Percentiles rank a stretch among this genome's conserved stretches.
Conservation (phyloP, 345 rosid genomes). For the Aquilaria sinensis region DNA sequence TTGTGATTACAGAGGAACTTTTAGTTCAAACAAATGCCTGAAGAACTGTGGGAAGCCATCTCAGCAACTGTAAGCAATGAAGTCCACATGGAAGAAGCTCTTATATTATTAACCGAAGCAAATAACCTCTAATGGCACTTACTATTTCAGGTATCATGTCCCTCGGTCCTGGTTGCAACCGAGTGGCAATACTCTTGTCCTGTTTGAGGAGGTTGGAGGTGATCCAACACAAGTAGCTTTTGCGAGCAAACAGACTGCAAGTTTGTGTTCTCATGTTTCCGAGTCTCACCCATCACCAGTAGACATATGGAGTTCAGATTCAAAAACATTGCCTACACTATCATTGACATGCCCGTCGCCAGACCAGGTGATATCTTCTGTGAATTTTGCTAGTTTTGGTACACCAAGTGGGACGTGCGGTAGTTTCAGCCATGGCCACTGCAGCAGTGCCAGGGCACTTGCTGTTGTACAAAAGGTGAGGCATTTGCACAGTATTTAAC, state of each 20-base stretch:
- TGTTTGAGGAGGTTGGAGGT: slow-evolving; percentile 86
- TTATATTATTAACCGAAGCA: no score
- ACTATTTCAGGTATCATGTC: slow-evolving; percentile 62
- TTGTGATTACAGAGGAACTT: slow-evolving; percentile 77
- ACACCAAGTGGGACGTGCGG: slow-evolving; percentile 80
- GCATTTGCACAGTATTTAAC: background rate
- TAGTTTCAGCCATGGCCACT: slow-evolving; percentile 56
- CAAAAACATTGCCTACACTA: slow-evolving; percentile 39
- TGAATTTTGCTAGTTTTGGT: slow-evolving; percentile 84
- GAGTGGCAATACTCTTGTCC: slow-evolving; percentile 65
- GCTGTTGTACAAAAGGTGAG: slow-evolving; percentile 59
- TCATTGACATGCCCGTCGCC: slow-evolving; percentile 55
- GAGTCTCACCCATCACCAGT: slow-evolving; percentile 71
- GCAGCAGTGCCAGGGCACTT: slow-evolving; percentile 50
- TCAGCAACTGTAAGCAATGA: slow-evolving; percentile 64
- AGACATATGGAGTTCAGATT: slow-evolving; percentile 61
- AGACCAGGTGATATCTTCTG: slow-evolving; percentile 62
- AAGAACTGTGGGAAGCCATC: slow-evolving; percentile 89
- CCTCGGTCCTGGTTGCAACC: slow-evolving; percentile 87
- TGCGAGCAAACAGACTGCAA: slow-evolving; percentile 43
- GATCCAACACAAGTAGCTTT: slow-evolving; percentile 71
- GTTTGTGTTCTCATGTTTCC: slow-evolving; percentile 55
- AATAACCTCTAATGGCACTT: background rate
- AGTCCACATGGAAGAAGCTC: background rate
- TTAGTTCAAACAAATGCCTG: slow-evolving; percentile 60